Percentiles rank a stretch among this genome's conserved stretches.
phyloP scores from a whole-genome alignment of 2,329 filamentous ascomycete species.

The Elsinoe arachidis region DNA sequence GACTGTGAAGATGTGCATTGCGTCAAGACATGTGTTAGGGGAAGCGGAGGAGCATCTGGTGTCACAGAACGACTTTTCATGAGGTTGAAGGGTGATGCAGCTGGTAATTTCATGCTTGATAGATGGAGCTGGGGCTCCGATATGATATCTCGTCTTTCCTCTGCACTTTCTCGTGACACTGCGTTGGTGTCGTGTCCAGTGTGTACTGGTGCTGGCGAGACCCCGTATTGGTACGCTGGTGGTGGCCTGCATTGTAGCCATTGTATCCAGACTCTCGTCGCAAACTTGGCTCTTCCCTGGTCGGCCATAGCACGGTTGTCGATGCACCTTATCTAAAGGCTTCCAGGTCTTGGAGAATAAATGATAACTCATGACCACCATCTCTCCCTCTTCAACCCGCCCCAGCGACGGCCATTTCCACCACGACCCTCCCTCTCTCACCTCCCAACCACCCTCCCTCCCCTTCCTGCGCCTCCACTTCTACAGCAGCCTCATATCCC shows the following conservation, averaged over 20 bases:
- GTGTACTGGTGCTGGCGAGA: background rate
- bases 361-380: no score
- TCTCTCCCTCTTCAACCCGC: background rate
- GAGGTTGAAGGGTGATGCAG: background rate
- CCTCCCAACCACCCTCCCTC: constrained; percentile 30
- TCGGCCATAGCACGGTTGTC: no score
- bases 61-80: constrained; percentile 10
- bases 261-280: no score
- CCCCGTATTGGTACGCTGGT: background rate
- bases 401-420: constrained; percentile 25
- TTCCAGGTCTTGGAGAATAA: no score
- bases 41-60: background rate
- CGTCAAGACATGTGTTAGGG: background rate
- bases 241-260: no score
- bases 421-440: constrained; percentile 29
- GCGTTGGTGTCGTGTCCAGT: background rate
- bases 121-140: background rate
- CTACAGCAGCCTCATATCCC: constrained; percentile 72
- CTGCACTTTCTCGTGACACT: background rate
- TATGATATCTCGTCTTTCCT: constrained; percentile 7
- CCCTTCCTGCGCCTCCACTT: constrained; percentile 50
- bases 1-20: background rate
- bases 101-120: constrained; percentile 2
- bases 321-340: no score
- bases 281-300: no score